Base-by-base conservation (phyloP, 2,329 filamentous ascomycete genomes). In the Diplodia sapinea region DNA sequence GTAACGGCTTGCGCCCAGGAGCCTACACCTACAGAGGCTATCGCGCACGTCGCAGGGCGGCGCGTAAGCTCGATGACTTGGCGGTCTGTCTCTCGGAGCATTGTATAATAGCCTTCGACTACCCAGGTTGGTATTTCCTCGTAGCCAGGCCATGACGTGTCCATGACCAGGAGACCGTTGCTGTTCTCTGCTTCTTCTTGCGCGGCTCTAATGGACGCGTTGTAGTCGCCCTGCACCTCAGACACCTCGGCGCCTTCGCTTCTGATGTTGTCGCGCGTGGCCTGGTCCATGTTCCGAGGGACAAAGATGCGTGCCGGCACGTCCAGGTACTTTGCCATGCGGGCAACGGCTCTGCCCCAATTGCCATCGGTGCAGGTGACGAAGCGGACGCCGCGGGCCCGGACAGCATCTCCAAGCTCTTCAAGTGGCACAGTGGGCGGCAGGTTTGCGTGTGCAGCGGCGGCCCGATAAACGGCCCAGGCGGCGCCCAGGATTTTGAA, bases 401-500 rank as follows among this genome's bases (percentile, higher is more conserved):
- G 36, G 11, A 38, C 36, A 1, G 81, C 75, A 70, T n/a, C 63
- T 29, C 79, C 78, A 1, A 89, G 71, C 0, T 82, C 77, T 0
- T 82, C 77, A 0, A 89, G 72, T 3, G 78, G 74, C 0, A 82
- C 74, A 1, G 80, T 79, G 0, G 80, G 70, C 0, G 82, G 76
- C 0, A 88, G 76, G 1, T 74, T 76, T 0, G 88, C 76, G 8
- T 79, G 75, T 1, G 78, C 73, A 0, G 80, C 74, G 7, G 92
- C 73, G 15, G 88, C 86, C 7, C 85, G 84, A 71, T 87, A 89
- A 3, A 86, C 83, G 0, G 86, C 90, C 90, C 90, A 94, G 0
- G 89, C 91, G 0, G 91, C 91, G 23, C 91, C 92, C 0, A 94
- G 84, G 54, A 94, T 91, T 77, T 95, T 95, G 82, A 94, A 94